These are phyloP conservation scores for Centrapalus pauciflorus DNA, from an alignment of 129 eudicot species.

Conservation along the genomic window DNA sequence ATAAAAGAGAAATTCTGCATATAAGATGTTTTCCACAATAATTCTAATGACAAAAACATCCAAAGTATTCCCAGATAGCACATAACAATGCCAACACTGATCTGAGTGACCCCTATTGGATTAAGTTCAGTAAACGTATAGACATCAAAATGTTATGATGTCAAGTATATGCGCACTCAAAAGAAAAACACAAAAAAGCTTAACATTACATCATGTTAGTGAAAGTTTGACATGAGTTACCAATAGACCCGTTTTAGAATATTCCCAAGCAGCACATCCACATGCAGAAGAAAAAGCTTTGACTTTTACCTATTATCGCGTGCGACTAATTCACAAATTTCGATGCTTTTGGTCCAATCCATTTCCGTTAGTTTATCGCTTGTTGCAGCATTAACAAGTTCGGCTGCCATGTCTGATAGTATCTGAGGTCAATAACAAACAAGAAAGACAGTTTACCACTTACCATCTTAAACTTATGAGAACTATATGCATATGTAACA, in stretches of 20 bases:
- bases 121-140: not conserved
- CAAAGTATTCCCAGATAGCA: not conserved
- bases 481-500: not conserved
- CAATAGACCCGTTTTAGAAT: not conserved
- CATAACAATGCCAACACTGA: not conserved
- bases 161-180: not conserved
- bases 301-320: slow-evolving; percentile 64
- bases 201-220: slow-evolving; percentile 3
- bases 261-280: not conserved
- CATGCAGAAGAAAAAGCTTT: not conserved
- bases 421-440: slow-evolving; percentile 21
- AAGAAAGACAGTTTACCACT: not conserved
- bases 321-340: slow-evolving; percentile 84
- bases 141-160: not conserved
- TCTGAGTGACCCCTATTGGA: not conserved
- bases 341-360: slow-evolving; percentile 90
- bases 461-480: not conserved
- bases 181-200: not conserved
- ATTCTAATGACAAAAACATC: not conserved
- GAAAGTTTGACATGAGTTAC: not conserved
- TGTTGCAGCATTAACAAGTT: slow-evolving; percentile 86
- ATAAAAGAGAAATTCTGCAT: not conserved
- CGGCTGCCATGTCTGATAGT: slow-evolving; percentile 56
- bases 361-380: slow-evolving; percentile 71
- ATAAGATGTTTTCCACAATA: not conserved